Base-by-base conservation (phyloP, 73 alveolate species). In the Paramecium primaurelia region DNA sequence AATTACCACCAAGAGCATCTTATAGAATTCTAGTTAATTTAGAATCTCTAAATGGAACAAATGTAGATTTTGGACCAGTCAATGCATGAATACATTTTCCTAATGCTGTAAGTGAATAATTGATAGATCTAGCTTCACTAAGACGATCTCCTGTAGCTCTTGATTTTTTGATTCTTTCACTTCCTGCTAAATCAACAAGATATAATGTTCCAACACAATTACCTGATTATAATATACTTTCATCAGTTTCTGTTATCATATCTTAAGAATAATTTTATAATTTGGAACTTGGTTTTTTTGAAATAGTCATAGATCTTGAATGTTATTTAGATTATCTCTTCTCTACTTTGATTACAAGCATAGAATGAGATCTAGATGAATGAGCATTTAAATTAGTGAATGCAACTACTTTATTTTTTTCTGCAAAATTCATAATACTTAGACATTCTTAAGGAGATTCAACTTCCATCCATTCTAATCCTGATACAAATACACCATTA, bases 141-240 rank as follows among this genome's bases (percentile, higher is more conserved):
- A 97, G 92, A 80, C 99, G 93, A n/a, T 91, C 97, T 12, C 98
- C 99, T 45, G 95, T 96, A 10, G 96, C 97, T 64, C 95, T 91
- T 36, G 99, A 92, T 87, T 97, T 95, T 28, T 95, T 93, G 20
- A 98, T 96, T 94, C 99, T 96, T 93, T 98, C 99, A 93, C 99
- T 97, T 18, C 99, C 99, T 42, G 99, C 99, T 40, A 98, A 92
- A 93, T 98, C 99, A 11, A 98, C 98, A 75, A 98, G 92, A 90
- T 97, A 93, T 28, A 98, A 91, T 32, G 96, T 92, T n/a, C 99
- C 98, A n/a, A 80, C 58, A 22, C 77, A 20, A 37, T 22, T 26
- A 2, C 68, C 68, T 12, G 68, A 51, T 51, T 0, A n/a, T 16
- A 51, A 12, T 51, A 51, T 51, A 16, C 51, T 26, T 44, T 77